A percentile compares a stretch with the other conserved stretches of the same genome.
Conservation (phyloP, 1,284 basidiomycete genomes). For the Ganoderma lucidum region DNA sequence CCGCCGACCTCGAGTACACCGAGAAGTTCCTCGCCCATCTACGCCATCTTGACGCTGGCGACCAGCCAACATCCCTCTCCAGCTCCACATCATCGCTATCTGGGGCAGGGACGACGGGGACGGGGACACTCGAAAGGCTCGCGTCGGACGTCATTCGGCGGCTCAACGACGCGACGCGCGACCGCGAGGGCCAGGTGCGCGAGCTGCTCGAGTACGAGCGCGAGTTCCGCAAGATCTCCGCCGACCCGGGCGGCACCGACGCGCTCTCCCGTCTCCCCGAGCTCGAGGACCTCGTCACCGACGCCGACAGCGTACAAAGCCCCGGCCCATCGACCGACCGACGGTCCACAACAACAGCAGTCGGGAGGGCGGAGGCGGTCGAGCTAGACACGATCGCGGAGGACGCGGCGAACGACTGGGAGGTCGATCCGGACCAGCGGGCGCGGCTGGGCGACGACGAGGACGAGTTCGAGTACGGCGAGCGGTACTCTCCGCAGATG, state of each 20-base stretch:
- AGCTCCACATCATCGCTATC: neutral
- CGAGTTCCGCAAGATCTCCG: constrained; percentile 78
- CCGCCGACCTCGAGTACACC: constrained; percentile 76
- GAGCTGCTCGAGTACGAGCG: constrained; percentile 79
- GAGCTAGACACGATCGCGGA: constrained; percentile 55
- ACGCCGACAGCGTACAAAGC: constrained; percentile 38
- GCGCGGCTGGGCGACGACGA: constrained; percentile 51
- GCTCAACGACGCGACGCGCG: constrained; percentile 75
- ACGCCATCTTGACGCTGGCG: constrained; percentile 69
- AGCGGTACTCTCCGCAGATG: constrained; percentile 37
- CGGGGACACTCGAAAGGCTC: constrained; percentile 68
- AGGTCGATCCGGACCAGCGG: constrained; percentile 61
- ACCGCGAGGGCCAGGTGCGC: constrained; percentile 80
- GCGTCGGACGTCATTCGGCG: constrained; percentile 80
- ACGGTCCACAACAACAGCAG: neutral
- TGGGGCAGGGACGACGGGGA: constrained; percentile 32
- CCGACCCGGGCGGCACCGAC: constrained; percentile 78
- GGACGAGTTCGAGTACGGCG: constrained; percentile 45
- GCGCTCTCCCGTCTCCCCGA: constrained; percentile 74
- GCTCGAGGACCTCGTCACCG: constrained; percentile 58
- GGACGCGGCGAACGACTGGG: constrained; percentile 63
- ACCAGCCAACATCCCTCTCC: constrained; percentile 38
- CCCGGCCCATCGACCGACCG: constrained; percentile 18
- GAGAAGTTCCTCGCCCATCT: constrained; percentile 79
- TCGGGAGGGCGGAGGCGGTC: constrained; percentile 29